Base-by-base conservation (phyloP, 2,329 filamentous ascomycete species). In the Monilinia aucupariae region DNA sequence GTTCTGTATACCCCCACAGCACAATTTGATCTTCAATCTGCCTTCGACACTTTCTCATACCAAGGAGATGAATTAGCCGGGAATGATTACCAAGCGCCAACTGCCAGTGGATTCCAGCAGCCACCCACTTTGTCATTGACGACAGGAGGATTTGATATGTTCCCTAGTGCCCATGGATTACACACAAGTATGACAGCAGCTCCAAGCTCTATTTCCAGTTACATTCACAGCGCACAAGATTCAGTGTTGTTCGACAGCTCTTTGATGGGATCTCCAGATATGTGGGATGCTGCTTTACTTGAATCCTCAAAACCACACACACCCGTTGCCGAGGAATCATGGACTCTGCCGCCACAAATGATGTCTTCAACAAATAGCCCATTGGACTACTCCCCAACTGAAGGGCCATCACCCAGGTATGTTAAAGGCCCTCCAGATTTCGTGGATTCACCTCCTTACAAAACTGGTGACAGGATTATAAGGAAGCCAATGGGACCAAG, bases 401-500 rank as follows among this genome's bases (percentile, higher is more conserved):
- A 70, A 68, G 65, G 64, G 55, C 51, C 68, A 51, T 73, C 72
- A 56, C 72, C 72, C n/a, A 72, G 66, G 68, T 74, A 72, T 67
- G 68, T 71, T 65, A 69, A 73, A 54, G 47, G 54, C 52, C 65
- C 56, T 66, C 64, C 64, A 66, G 68, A 71, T 65, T 66, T 70
- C 62, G 61, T 70, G 67, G 68, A 71, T 63, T 63, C 66, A 53
- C 65, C 68, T 65, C 68, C 69, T 72, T 71, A 72, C 67, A 64
- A 66, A 55, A 66, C 63, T 66, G 66, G 65, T 66, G 68, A 71
- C 60, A 71, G 69, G 64, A 62, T 67, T 43, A 66, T 64, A 56
- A 71, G 69, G 60, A 71, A 72, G 63, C 67, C 68, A 45, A 67
- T 71, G 64, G 70, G 70, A 64, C 70, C 71, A 39, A 66, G 72